A percentile compares a stretch with the other conserved stretches of the same genome.
These are phyloP conservation scores for Amanita rubescens DNA, from an alignment of 768 basidiomycete genomes.

Conservation along the genomic window DNA sequence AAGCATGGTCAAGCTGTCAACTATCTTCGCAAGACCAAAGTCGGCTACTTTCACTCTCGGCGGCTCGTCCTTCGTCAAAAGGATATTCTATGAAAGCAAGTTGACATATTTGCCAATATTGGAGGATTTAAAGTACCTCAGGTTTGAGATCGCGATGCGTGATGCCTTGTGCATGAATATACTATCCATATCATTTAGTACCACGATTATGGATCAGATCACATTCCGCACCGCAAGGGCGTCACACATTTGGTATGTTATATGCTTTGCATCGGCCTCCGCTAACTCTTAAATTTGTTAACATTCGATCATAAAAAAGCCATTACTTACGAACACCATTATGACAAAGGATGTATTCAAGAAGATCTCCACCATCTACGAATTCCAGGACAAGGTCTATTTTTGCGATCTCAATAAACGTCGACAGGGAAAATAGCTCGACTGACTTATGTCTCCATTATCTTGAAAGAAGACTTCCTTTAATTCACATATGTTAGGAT, in stretches of 20 bases:
- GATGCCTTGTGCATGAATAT: constrained; percentile 69
- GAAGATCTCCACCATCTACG: constrained; percentile 82
- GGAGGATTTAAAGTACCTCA: constrained; percentile 36
- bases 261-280: constrained; percentile 53
- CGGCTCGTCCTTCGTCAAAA: constrained; percentile 65
- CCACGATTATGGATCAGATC: background rate
- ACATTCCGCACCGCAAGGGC: constrained; percentile 53
- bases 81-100: constrained; percentile 53
- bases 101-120: background rate
- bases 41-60: constrained; percentile 87
- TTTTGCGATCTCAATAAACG: constrained; percentile 12
- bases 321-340: constrained; percentile 50
- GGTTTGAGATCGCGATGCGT: constrained; percentile 95
- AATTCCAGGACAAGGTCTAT: constrained; percentile 78
- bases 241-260: constrained; percentile 79
- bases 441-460: constrained; percentile 50
- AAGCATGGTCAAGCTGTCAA: constrained; percentile 71
- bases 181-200: constrained; percentile 25
- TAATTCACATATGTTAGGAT: constrained; percentile 77
- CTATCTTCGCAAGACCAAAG: constrained; percentile 93
- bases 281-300: constrained; percentile 19
- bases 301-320: background rate
- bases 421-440: constrained; percentile 11
- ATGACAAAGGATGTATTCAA: constrained; percentile 65
- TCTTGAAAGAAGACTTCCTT: constrained; percentile 71